These are phyloP conservation scores for Suillus spraguei DNA, from an alignment of 768 basidiomycete genomes.

Conservation along the genomic window DNA sequence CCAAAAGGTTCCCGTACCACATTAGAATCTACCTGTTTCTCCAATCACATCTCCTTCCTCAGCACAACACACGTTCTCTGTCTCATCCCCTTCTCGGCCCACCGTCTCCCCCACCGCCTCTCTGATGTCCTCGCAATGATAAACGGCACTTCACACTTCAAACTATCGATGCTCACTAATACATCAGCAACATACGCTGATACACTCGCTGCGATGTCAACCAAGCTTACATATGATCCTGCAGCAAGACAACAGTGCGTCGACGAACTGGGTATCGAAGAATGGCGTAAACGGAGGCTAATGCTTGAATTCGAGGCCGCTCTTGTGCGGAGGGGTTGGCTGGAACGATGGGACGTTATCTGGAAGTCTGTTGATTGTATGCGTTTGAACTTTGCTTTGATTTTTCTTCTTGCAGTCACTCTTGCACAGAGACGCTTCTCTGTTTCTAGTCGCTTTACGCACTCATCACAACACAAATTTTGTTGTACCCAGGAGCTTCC, in stretches of 20 bases:
- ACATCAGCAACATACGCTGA: conserved; percentile 38
- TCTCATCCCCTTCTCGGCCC: conserved; percentile 45
- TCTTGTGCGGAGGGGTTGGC: conserved; percentile 43
- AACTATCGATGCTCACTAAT: conserved; percentile 40
- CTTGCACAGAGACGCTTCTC: background rate
- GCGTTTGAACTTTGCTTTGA: too few species aligned
- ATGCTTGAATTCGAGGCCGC: conserved; percentile 54
- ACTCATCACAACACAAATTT: background rate
- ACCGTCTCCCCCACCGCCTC: conserved; percentile 36
- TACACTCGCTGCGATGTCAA: conserved; percentile 15
- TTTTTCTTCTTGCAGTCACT: background rate
- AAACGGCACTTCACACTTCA: conserved; percentile 22
- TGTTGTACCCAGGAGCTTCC: background rate
- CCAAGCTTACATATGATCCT: conserved; percentile 15
- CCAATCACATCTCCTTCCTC: conserved; percentile 35
- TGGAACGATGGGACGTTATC: conserved; percentile 48
- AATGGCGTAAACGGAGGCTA: conserved; percentile 52
- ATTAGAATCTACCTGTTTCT: conserved; percentile 43
- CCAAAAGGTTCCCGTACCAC: conserved; percentile 21
- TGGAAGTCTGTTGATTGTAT: background rate
- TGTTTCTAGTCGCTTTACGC: background rate
- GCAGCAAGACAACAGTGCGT: conserved; percentile 17
- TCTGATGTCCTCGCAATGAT: conserved; percentile 40
- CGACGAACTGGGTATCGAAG: conserved; percentile 31
- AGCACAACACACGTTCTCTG: conserved; percentile 43